Percentiles rank a stretch among this genome's conserved stretches.
phyloP scores from a whole-genome alignment of 441 rosid genomes.

The Populus hybrid region DNA sequence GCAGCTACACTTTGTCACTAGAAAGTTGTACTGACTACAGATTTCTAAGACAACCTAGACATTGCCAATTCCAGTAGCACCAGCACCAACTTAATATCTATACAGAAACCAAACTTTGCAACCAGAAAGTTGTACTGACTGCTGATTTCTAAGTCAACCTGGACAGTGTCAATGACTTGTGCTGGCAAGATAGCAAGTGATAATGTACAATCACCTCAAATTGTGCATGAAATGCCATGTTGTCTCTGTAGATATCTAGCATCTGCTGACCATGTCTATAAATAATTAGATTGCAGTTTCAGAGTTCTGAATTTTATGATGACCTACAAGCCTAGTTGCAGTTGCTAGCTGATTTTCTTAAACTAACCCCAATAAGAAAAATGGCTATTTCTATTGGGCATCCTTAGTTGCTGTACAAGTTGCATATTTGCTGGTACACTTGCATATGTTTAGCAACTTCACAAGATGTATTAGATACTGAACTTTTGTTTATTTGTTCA shows the following conservation, averaged over 20 bases:
- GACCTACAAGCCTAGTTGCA: background rate
- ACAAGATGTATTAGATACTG: slow-evolving; percentile 6
- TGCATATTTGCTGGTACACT: background rate
- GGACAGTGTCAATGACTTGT: background rate
- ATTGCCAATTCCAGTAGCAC: background rate
- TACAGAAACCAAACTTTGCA: background rate
- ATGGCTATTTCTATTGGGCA: background rate
- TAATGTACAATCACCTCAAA: background rate
- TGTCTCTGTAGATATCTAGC: background rate
- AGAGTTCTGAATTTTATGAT: background rate
- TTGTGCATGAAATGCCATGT: background rate
- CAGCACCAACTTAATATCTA: background rate
- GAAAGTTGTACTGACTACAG: background rate
- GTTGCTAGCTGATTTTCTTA: background rate
- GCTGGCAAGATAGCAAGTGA: background rate
- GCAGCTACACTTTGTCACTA: background rate
- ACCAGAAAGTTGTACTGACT: background rate
- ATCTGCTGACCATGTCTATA: background rate
- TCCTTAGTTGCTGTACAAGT: background rate
- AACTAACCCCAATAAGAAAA: background rate
- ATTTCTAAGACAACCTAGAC: background rate
- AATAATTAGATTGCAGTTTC: background rate
- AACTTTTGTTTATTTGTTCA: slow-evolving; percentile 27
- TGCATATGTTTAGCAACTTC: background rate
- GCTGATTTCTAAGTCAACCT: background rate